Conservation (phyloP, 371 early-diverging fungal species). For the Choanephora cucurbitarum region DNA sequence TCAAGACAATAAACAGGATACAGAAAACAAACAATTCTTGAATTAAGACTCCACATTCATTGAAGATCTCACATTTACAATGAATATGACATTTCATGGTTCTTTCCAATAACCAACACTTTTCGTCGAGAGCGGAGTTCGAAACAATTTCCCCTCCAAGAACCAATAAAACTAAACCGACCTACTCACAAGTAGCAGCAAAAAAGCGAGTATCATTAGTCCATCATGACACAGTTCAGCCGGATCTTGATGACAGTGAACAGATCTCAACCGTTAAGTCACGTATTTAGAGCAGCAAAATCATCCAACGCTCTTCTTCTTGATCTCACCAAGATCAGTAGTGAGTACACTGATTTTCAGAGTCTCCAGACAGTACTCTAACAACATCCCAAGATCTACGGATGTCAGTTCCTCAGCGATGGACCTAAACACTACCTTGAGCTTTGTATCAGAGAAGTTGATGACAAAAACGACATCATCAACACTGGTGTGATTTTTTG, state of each 20-base stretch:
- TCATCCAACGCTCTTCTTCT: not conserved
- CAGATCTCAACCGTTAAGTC: not conserved
- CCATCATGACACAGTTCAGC: not conserved
- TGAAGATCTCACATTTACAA: too few species aligned
- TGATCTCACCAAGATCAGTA: not conserved
- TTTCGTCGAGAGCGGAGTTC: too few species aligned
- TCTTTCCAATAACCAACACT: too few species aligned
- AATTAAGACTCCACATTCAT: too few species aligned
- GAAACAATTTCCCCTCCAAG: too few species aligned
- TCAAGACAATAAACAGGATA: too few species aligned
- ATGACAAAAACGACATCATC: not conserved
- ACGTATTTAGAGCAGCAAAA: not conserved
- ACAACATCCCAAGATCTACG: not conserved
- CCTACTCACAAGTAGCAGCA: not conserved
- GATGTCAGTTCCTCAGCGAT: not conserved
- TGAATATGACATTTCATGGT: too few species aligned
- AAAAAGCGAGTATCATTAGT: not conserved
- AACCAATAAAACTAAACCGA: too few species aligned
- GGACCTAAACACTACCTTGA: not conserved
- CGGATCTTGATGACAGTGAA: not conserved
- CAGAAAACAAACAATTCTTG: too few species aligned
- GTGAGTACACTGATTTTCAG: not conserved
- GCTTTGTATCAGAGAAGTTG: not conserved
- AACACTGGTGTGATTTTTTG: not conserved
- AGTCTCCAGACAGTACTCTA: not conserved